Evolutionary conservation across 1,139 yeast genomes (phyloP), one percentile per base, ranked within the genome.

Genomic region (Yamadazyma sp.): DNA sequence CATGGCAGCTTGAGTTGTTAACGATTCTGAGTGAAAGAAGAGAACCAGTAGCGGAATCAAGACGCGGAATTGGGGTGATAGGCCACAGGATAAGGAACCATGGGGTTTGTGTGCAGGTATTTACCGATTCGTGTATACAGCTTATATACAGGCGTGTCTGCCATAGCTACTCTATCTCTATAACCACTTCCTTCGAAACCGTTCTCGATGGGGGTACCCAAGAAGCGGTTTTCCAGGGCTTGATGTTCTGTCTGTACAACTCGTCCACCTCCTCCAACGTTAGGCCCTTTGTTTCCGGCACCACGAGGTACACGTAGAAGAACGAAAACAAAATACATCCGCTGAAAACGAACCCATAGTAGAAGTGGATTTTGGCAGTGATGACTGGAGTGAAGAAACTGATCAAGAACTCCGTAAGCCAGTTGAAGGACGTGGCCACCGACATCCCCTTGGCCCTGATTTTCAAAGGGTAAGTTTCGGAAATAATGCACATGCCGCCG

Each of bases 401-500:
- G 61, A 86, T 83, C 44, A 81, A 75, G 70, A 86, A 86, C 54
- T 88, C 88, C 67, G 82, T 80, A 33, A 83, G 45, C 95, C 95
- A 87, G 67, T 86, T 87, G 29, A 85, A 78, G 17, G 87, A 85
- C 33, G 78, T 71, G 38, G 91, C 82, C 39, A 87, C 66, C 31
- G 91, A 81, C 73, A 86, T 84, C 46, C 87, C 87, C 68, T 84
- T 83, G 25, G 89, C 78, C 64, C 92, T 77, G 49, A 85, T 81
- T 56, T 91, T 79, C 48, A 85, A 70, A 38, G 95, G 89, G 62
- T 79, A 87, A 33, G 85, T 70, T 63, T 87, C 96, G 25, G 92
- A 82, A 35, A 82, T 76, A 50, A 85, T 80, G 39, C 83, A 83
- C 77, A 80, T 87, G 31, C 82, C 82, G 55, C 82, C 77, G 53